Evolutionary conservation across 495 filamentous ascomycete genomes (phyloP), one percentile per base, ranked within the genome.

Genomic region (Clohesyomyces aquaticus): DNA sequence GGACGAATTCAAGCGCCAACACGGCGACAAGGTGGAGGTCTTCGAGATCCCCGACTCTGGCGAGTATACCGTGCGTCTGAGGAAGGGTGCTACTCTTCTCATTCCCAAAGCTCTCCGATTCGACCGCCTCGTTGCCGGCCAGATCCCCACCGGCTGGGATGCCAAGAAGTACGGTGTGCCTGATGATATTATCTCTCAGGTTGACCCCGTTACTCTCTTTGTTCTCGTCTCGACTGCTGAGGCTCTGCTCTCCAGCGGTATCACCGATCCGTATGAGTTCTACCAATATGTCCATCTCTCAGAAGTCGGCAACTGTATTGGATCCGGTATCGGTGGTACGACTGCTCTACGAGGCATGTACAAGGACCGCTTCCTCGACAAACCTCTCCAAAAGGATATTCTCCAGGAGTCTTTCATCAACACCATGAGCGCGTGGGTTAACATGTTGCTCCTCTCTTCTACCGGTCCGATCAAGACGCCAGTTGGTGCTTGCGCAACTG

Each of bases 371-470:
- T 98, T 86, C 84, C 80, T 96, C 54, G 94, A 98, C 79, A 94
- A 92, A 78, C 94, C 94, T n/a, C 81, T 98, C 21, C 94, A 99
- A 76, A 99, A 98, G 78, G 94, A 99, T 74, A 96, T 99, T 69
- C 81, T 99, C 35, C 94, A 99, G 73, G 94, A 99, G 76, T 98
- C 94, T 3, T 99, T 99, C 83, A 98, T 99, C 82, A 99, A 99
- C 78, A 98, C 94, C 23, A 99, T 99, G 94, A 87, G 90, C 63
- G 94, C 94, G 4, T 99, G 94, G 94, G 93, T 98, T 55, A 99
- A 99, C 80, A 98, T 99, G 94, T 77, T 99, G 72, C 79, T 99
- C 45, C 77, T 99, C 57, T 98, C 94, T 14, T 97, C 95, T 16
- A 97, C 94, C 41, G 94, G 94, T 64, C 94, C 94, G 18, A 97